These are phyloP conservation scores for Alternaria arbusti DNA, from an alignment of 2,329 filamentous ascomycete species.

Conservation along the genomic window DNA sequence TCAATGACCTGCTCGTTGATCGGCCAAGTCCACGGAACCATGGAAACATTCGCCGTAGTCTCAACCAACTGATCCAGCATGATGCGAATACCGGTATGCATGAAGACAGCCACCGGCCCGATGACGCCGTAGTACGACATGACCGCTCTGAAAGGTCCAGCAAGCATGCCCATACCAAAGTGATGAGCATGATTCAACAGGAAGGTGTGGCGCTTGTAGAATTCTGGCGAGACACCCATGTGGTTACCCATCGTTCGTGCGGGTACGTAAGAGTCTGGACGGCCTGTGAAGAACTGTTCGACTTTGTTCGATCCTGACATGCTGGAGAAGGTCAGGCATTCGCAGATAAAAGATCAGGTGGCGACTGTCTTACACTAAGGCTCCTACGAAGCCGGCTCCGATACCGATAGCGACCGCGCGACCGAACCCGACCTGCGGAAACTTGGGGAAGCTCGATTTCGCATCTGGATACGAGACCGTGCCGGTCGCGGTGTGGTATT, in stretches of 20 bases:
- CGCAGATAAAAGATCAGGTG: not conserved
- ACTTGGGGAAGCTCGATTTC: constrained; percentile 24
- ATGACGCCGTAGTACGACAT: constrained; percentile 43
- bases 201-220: constrained; percentile 20
- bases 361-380: constrained; percentile 11
- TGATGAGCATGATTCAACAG: constrained; percentile 38
- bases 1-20: constrained; percentile 44
- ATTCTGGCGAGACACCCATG: constrained; percentile 24
- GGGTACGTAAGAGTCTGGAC: constrained; percentile 40
- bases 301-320: constrained; percentile 38
- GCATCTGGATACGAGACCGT: constrained; percentile 19
- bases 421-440: constrained; percentile 25
- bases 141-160: constrained; percentile 30
- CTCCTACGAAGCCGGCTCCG: constrained; percentile 20
- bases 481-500: constrained; percentile 17
- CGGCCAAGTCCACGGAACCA: constrained; percentile 43
- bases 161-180: constrained; percentile 38
- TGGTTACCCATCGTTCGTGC: constrained; percentile 37
- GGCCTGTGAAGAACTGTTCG: constrained; percentile 37
- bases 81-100: constrained; percentile 38
- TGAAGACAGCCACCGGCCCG: constrained; percentile 38
- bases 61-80: constrained; percentile 41
- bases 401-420: constrained; percentile 27
- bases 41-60: constrained; percentile 35
- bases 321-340: constrained; percentile 16